These are phyloP conservation scores for Halteria grandinella DNA, from an alignment of 73 alveolate species.

Conservation along the genomic window DNA sequence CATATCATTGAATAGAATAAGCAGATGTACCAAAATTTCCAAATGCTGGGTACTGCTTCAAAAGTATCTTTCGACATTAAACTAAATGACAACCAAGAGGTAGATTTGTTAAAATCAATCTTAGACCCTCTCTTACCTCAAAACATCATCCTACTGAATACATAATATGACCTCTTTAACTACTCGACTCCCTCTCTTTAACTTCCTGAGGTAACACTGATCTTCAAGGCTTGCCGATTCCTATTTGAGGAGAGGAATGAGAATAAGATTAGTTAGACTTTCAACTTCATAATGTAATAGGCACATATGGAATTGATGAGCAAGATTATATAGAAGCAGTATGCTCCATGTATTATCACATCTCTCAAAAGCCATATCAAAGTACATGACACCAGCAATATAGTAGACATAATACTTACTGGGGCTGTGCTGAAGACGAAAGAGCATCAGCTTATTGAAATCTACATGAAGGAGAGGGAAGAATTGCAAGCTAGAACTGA, in stretches of 20 bases:
- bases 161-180: slow-evolving; percentile 36
- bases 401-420: slow-evolving; percentile 38
- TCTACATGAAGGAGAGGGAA: not conserved
- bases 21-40: no score
- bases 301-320: slow-evolving; percentile 34
- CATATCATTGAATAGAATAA: slow-evolving; percentile 24
- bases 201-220: slow-evolving; percentile 1
- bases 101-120: slow-evolving; percentile 17
- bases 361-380: slow-evolving; percentile 14
- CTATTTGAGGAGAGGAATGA: slow-evolving; percentile 45
- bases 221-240: slow-evolving; percentile 27
- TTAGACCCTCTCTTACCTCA: slow-evolving; percentile 33
- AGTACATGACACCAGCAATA: slow-evolving; percentile 10
- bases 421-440: slow-evolving; percentile 28
- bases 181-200: slow-evolving; percentile 8
- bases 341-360: slow-evolving; percentile 35
- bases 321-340: not conserved
- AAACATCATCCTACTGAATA: slow-evolving; percentile 1
- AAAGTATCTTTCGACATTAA: slow-evolving; percentile 30
- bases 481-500: slow-evolving; percentile 25
- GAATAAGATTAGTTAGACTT: not conserved
- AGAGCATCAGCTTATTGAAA: slow-evolving; percentile 29
- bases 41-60: no score
- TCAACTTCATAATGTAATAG: slow-evolving; percentile 33
- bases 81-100: slow-evolving; percentile 26